Evolutionary conservation across 2,329 filamentous ascomycete species (phyloP).

Genomic region (Mollisia scopiformis): DNA sequence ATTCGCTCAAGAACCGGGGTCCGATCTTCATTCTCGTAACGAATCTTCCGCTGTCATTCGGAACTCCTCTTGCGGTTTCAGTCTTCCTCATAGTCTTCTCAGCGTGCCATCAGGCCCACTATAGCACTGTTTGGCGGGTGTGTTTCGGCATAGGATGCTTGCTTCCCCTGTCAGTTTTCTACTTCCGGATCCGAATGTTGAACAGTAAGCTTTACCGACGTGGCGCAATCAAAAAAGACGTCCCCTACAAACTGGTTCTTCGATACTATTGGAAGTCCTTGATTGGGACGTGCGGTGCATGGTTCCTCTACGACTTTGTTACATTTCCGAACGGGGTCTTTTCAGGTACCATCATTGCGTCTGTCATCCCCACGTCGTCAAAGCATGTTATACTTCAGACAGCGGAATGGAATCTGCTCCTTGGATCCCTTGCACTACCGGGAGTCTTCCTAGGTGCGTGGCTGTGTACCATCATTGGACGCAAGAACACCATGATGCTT

Average conservation of each 20-base stretch:
- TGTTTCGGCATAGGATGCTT: slow-evolving; percentile 52
- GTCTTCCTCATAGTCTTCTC: slow-evolving; percentile 37
- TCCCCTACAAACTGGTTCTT: slow-evolving; percentile 53
- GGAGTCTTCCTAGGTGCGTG: slow-evolving; percentile 53
- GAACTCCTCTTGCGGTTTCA: slow-evolving; percentile 45
- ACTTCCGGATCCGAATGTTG: slow-evolving; percentile 56
- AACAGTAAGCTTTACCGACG: slow-evolving; percentile 54
- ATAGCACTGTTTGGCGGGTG: slow-evolving; percentile 45
- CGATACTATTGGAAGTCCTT: slow-evolving; percentile 58
- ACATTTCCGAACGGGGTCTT: slow-evolving; percentile 49
- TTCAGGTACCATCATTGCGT: slow-evolving; percentile 46
- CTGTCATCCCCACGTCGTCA: slow-evolving; percentile 39
- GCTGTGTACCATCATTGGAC: slow-evolving; percentile 50
- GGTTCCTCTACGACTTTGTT: slow-evolving; percentile 54
- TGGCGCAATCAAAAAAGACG: slow-evolving; percentile 53
- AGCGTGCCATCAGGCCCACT: slow-evolving; percentile 32
- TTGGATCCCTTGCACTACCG: slow-evolving; percentile 47
- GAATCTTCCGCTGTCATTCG: slow-evolving; percentile 45
- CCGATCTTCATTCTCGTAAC: slow-evolving; percentile 51
- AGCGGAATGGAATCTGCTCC: slow-evolving; percentile 51
- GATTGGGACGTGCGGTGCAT: slow-evolving; percentile 53
- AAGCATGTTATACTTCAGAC: slow-evolving; percentile 41
- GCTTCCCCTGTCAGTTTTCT: slow-evolving; percentile 56
- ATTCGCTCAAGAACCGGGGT: slow-evolving; percentile 41
- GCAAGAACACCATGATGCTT: slow-evolving; percentile 53